phyloP scores from a whole-genome alignment of 225 moss, liverwort and hornwort genomes.

The Bryum argenteum region DNA sequence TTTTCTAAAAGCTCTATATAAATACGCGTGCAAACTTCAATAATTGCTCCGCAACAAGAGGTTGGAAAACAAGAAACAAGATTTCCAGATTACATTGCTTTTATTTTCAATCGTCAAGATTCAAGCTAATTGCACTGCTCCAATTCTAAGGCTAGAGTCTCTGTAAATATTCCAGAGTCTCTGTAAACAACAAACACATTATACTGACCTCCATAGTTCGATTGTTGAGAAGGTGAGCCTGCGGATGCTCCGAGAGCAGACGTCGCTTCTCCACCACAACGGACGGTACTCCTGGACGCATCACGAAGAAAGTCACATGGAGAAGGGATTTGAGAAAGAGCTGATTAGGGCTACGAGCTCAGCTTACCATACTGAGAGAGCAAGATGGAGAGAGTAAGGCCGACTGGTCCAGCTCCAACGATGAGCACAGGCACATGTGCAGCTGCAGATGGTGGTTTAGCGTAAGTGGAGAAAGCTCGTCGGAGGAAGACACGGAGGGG shows the following conservation, averaged over 20 bases:
- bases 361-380: conserved; percentile 82
- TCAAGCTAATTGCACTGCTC: too few species aligned
- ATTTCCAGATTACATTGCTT: too few species aligned
- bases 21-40: neutral
- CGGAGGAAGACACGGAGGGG: conserved; percentile 22
- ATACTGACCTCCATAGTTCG: conserved; percentile 94
- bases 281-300: conserved; percentile 71
- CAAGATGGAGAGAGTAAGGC: conserved; percentile 80
- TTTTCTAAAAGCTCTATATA: too few species aligned
- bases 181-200: neutral
- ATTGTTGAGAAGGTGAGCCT: conserved; percentile 96
- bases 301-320: neutral
- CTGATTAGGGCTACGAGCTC: conserved; percentile 36
- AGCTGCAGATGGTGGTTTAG: conserved; percentile 17
- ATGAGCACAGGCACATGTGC: conserved; percentile 68
- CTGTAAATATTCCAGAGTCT: neutral
- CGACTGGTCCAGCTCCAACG: conserved; percentile 96
- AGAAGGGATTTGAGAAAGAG: conserved; percentile 9
- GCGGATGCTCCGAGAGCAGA: conserved; percentile 76
- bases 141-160: too few species aligned
- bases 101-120: too few species aligned
- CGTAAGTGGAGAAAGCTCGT: conserved; percentile 17
- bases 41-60: neutral
- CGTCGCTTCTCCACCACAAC: conserved; percentile 76
- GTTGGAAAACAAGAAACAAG: too few species aligned